Evolutionary conservation across 164 flowering plant genomes (phyloP), one percentile per base, ranked within the genome.

Genomic region (Kalanchoe fedtschenkoi): DNA sequence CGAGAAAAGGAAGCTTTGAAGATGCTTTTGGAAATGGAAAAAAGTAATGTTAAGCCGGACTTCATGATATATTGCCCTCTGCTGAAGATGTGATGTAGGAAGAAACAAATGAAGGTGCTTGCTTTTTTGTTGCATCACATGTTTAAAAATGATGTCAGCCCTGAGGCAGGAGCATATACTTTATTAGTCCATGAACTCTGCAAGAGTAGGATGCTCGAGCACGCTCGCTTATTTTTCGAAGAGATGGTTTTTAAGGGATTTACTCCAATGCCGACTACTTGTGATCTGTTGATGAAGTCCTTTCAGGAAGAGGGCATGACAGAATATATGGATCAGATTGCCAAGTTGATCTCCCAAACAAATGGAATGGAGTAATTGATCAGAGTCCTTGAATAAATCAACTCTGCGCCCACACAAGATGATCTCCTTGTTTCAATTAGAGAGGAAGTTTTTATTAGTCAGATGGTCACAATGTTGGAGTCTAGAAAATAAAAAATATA

Each of bases 91-190:
- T 81, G 79, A 58, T 77, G 87, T 68, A 70, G 68, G 55, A 83
- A 66, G 74, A 82, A 80, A 59, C 65, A 79, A 71, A 78, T 83
- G 82, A 82, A 76, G 74, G 70, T 81, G 59, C 84, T 87, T 37
- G 60, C 42, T 9, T 76, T 77, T 72, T 64, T 87, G 55, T 63
- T 83, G 62, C 57, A 57, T 54, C 84, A 87, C 71, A 87, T 83
- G 84, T 73, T 79, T 35, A 71, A 64, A 42, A 83, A 78, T 38
- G 78, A 80, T 37, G 61, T 80, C 34, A 77, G 91, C 42, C 69
- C 80, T 46, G 87, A 80, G 30, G 69, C 62, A 43, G 81, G 77
- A 26, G 76, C 86, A 19, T 83, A 83, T 62, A 29, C 75, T 37
- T 75, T 84, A 32, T 69, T 87, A 63, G 78, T 83, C 19, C 62